These are phyloP conservation scores for Helminthosporium solani DNA, from an alignment of 2,329 filamentous ascomycete species.

Conservation along the genomic window DNA sequence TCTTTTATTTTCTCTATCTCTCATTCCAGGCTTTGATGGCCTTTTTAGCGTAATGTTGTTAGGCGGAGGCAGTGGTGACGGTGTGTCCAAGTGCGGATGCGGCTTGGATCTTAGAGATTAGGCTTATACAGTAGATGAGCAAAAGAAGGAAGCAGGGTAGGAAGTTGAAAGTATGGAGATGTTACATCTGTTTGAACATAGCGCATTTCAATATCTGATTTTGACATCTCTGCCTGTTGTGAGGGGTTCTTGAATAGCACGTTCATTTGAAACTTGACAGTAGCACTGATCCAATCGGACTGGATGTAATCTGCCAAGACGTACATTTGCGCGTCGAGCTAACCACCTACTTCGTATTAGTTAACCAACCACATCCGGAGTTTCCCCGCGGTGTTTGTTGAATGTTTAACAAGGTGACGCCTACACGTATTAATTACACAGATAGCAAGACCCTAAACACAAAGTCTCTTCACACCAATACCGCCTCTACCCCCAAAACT, in stretches of 20 bases:
- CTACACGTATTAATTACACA: too few species aligned
- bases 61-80: background rate
- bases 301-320: too few species aligned
- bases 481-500: too few species aligned
- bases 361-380: slow-evolving; percentile 17
- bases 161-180: slow-evolving; percentile 11
- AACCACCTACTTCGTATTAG: too few species aligned
- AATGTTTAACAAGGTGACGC: too few species aligned
- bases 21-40: background rate
- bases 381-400: slow-evolving; percentile 20
- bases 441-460: too few species aligned
- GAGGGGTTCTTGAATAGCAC: too few species aligned
- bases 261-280: too few species aligned
- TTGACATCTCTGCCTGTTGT: background rate
- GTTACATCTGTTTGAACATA: slow-evolving; percentile 7
- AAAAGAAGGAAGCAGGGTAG: slow-evolving; percentile 4
- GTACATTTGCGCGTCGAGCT: too few species aligned
- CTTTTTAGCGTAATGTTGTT: background rate
- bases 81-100: slow-evolving; percentile 7
- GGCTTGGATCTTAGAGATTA: slow-evolving; percentile 1
- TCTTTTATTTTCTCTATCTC: slow-evolving; percentile 1
- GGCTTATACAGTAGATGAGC: background rate
- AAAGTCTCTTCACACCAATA: too few species aligned
- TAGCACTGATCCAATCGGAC: too few species aligned
- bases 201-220: slow-evolving; percentile 1